Conservation (phyloP, 2,329 filamentous ascomycete species). For the Colletotrichum agaves region DNA sequence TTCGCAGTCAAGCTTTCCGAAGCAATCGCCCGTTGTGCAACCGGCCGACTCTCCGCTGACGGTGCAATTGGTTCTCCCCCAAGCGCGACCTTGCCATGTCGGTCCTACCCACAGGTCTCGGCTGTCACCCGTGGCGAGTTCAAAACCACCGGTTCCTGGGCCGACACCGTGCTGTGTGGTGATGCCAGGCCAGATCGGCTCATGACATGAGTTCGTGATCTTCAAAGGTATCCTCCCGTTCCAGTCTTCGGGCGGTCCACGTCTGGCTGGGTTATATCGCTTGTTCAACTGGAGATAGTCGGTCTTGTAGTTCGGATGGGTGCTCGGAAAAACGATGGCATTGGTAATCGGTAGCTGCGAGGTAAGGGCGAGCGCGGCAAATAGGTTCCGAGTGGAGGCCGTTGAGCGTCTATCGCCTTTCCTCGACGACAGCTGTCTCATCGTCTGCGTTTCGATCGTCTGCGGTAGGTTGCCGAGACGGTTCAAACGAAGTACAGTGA, state of each 20-base stretch:
- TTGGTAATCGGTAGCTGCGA: conserved; percentile 17
- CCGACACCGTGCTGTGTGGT: conserved; percentile 77
- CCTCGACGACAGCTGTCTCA: conserved; percentile 21
- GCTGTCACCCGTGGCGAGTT: conserved; percentile 67
- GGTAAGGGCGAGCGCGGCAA: conserved; percentile 8
- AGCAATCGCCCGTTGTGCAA: conserved; percentile 82
- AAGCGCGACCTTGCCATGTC: conserved; percentile 84
- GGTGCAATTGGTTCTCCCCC: conserved; percentile 86
- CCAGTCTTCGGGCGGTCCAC: conserved; percentile 46
- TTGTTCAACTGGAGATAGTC: conserved; percentile 43
- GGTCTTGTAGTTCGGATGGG: conserved; percentile 26
- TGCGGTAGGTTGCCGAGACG: background rate
- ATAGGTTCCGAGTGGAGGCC: conserved; percentile 8
- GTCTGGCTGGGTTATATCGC: conserved; percentile 41
- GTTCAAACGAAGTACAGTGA: conserved; percentile 1
- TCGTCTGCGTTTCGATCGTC: background rate
- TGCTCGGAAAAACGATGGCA: conserved; percentile 26
- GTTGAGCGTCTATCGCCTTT: conserved; percentile 7
- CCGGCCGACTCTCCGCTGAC: conserved; percentile 75
- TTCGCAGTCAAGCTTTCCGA: conserved; percentile 74
- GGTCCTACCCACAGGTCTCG: conserved; percentile 72
- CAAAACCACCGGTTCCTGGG: conserved; percentile 75
- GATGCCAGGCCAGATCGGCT: conserved; percentile 81
- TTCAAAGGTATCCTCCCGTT: conserved; percentile 66
- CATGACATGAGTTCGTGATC: conserved; percentile 77